Base-by-base conservation (phyloP, 352 stramenopile species). In the Sclerospora graminicola region DNA sequence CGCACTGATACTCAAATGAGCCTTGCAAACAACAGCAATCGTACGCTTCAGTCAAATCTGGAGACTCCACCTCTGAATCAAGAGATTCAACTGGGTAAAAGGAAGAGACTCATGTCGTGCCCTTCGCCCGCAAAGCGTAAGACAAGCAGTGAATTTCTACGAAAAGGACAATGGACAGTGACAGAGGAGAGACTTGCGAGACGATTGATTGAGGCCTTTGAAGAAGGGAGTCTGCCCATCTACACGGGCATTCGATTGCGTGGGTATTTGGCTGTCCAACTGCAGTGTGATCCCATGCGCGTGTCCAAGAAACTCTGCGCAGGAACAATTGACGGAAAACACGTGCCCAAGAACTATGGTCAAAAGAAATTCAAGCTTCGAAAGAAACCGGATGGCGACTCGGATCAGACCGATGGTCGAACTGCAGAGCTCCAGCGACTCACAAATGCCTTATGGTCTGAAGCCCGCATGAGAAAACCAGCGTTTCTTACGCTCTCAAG, bases 261-360 rank as follows among this genome's bases (percentile, higher is more conserved):
- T 41, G 78, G 78, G 1, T 89, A 85, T 50, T 55, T 89, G 40
- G 78, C 75, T 1, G 66, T 84, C 20, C 75, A 86, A 38, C 51
- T 89, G 16, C 75, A 88, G 37, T 89, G 78, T 29, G 78, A 87
- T 26, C 78, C 78, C 26, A 89, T 89, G 78, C 61, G 78, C 8
- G 69, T 89, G 28, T 85, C 72, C 13, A 89, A 89, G 59, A 89
- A 89, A 32, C 60, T 89, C 21, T 86, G 74, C 36, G 71, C 72
- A 8, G 75, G 75, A 2, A 64, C 56, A 7, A 78, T 89, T 32
- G 72, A 84, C 36, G 72, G 72, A 34, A 83, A 83, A 36, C 50
- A 51, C 5, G 68, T 89, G 33, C 69, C 78, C 0, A 87, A 81
- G 36, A 89, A 89, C 43, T 88, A 78, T 38, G 76, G 76, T 2